These are phyloP conservation scores for Hypholoma fasciculare DNA, from an alignment of 768 basidiomycete genomes.

Conservation along the genomic window DNA sequence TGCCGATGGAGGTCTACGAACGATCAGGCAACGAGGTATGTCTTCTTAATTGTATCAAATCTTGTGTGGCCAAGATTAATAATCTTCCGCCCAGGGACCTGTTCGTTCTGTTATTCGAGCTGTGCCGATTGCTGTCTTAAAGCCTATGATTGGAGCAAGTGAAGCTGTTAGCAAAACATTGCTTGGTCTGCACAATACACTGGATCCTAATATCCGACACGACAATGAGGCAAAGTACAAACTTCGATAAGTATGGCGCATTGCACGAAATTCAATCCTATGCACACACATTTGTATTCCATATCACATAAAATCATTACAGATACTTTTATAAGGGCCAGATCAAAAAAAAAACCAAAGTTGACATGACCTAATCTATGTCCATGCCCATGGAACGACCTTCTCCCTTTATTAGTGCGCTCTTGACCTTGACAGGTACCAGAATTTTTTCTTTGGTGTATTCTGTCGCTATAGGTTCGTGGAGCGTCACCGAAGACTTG, in stretches of 20 bases:
- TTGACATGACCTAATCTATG: constrained; percentile 50
- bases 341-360: constrained; percentile 1
- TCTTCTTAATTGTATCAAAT: constrained; percentile 4
- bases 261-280: background rate
- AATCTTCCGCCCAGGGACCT: constrained; percentile 60
- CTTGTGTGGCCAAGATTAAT: constrained; percentile 5
- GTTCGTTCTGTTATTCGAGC: constrained; percentile 94
- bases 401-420: constrained; percentile 79
- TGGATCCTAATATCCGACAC: constrained; percentile 81
- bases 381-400: constrained; percentile 94
- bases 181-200: constrained; percentile 87
- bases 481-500: constrained; percentile 61
- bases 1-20: constrained; percentile 99
- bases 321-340: constrained; percentile 12
- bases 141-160: constrained; percentile 97
- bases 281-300: constrained; percentile 16
- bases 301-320: constrained; percentile 15
- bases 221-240: constrained; percentile 97
- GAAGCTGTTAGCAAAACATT: constrained; percentile 97
- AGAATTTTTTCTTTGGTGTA: constrained; percentile 73
- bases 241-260: constrained; percentile 45
- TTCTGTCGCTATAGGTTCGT: constrained; percentile 57
- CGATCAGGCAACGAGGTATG: constrained; percentile 86
- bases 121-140: constrained; percentile 95
- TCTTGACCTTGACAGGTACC: constrained; percentile 59